These are phyloP conservation scores for Yarrowia sp. DNA, from an alignment of 805 yeast genomes.

Conservation along the genomic window DNA sequence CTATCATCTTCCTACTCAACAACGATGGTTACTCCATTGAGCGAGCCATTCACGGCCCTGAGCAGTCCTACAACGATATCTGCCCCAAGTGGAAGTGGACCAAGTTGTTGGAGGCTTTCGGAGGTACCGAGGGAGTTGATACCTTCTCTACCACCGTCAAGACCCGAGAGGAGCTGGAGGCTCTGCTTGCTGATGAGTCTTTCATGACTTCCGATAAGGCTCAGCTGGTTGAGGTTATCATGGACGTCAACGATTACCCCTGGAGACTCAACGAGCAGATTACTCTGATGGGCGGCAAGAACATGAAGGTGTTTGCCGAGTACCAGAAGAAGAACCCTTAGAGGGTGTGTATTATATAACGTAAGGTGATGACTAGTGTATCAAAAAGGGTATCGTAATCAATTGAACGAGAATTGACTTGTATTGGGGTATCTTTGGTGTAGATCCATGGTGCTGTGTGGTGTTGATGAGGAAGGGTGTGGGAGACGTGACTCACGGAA, in stretches of 20 bases:
- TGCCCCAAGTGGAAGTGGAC: constrained; percentile 82
- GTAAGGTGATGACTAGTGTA: no score
- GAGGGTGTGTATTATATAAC: background rate
- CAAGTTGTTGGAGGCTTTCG: constrained; percentile 58
- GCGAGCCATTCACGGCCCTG: constrained; percentile 77
- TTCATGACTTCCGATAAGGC: constrained; percentile 40
- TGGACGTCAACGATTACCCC: constrained; percentile 63
- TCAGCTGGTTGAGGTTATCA: constrained; percentile 57
- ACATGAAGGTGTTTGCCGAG: constrained; percentile 32
- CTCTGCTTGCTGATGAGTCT: constrained; percentile 42
- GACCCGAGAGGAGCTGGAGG: constrained; percentile 44
- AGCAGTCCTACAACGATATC: constrained; percentile 76
- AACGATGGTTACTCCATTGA: constrained; percentile 90
- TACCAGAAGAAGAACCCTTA: constrained; percentile 27
- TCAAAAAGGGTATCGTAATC: background rate
- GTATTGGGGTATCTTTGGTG: no score
- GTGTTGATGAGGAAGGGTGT: background rate
- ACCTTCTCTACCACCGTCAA: constrained; percentile 41
- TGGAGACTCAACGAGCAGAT: constrained; percentile 48
- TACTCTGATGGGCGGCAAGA: constrained; percentile 34
- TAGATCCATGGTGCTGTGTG: background rate
- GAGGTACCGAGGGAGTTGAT: constrained; percentile 33
- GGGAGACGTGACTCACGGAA: constrained; percentile 3
- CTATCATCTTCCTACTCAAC: constrained; percentile 72
- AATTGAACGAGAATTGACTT: no score